Evolutionary conservation across 495 filamentous ascomycete species (phyloP), one percentile per base, ranked within the genome.

Genomic region (Hyaloscypha finlandica): DNA sequence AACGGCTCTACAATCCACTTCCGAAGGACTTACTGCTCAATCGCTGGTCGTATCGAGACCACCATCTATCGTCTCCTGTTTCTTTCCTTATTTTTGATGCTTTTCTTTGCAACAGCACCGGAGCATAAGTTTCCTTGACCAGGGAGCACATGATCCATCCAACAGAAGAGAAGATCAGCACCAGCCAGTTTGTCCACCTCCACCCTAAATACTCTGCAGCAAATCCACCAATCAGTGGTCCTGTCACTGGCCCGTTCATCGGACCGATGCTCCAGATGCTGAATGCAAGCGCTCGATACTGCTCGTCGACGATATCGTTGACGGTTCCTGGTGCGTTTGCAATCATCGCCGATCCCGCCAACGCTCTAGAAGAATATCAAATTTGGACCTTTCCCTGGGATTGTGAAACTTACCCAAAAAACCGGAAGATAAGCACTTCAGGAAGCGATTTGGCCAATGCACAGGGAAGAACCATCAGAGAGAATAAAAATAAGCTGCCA

Each of bases 121-220:
- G 93, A 0, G 89, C 83, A 70, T 96, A 96, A 0, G 92, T 95
- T 71, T 96, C 93, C 61, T 84, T 84, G 62, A 91, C 78, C 51
- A 85, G 75, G 19, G 78, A 67, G 54, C 89, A 81, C 62, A 84
- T 71, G 30, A 82, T 20, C 31, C 85, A 80, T 1, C 85, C 84
- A 0, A 84, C 79, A 2, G 86, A 89, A 0, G 83, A 80, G 2
- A 89, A 76, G 35, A 94, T 93, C 61, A 96, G 75, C 8, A 90
- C 85, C 20, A 96, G 77, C 91, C 93, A 96, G 74, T 90, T 91
- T n/a, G 86, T 89, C 91, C 91, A 96, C 33, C 91, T 77, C 93
- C 93, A 97, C 9, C 92, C 92, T 30, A 93, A 82, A 70, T 90
- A 88, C 45, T 68, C 54, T 6, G 66, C 52, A 53, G 55, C 61